These are phyloP conservation scores for Leptodontidium sp. DNA, from an alignment of 2,329 filamentous ascomycete species.

Conservation along the genomic window DNA sequence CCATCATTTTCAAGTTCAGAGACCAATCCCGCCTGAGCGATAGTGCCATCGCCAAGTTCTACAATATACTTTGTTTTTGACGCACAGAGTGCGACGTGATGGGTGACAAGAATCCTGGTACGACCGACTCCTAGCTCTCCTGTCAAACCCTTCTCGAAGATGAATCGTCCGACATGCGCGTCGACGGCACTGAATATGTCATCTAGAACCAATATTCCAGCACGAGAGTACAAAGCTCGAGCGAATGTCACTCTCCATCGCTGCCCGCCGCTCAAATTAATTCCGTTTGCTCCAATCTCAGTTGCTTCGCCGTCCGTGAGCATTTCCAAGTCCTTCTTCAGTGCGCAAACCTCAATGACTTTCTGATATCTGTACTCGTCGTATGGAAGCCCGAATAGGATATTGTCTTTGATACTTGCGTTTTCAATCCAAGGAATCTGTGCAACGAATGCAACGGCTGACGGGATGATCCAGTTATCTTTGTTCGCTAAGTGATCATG, in stretches of 20 bases:
- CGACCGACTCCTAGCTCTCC: slow-evolving; percentile 74
- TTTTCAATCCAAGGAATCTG: slow-evolving; percentile 90
- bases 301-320: slow-evolving; percentile 80
- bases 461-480: slow-evolving; percentile 72
- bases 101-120: slow-evolving; percentile 82
- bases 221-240: slow-evolving; percentile 80
- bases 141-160: slow-evolving; percentile 78
- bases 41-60: slow-evolving; percentile 73
- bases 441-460: slow-evolving; percentile 70
- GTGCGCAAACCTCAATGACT: slow-evolving; percentile 75
- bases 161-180: slow-evolving; percentile 80
- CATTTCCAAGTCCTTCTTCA: slow-evolving; percentile 80
- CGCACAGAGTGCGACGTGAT: slow-evolving; percentile 77
- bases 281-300: slow-evolving; percentile 84
- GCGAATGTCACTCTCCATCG: slow-evolving; percentile 85
- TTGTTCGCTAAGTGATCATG: slow-evolving; percentile 67
- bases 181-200: slow-evolving; percentile 86
- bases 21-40: slow-evolving; percentile 69
- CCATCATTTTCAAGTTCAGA: slow-evolving; percentile 69
- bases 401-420: slow-evolving; percentile 79
- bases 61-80: slow-evolving; percentile 78
- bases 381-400: slow-evolving; percentile 77
- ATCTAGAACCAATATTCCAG: slow-evolving; percentile 79
- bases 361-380: slow-evolving; percentile 74
- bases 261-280: slow-evolving; percentile 85